Conservation (phyloP, 768 basidiomycete genomes). For the Rhodosporidiobolus sp. region DNA sequence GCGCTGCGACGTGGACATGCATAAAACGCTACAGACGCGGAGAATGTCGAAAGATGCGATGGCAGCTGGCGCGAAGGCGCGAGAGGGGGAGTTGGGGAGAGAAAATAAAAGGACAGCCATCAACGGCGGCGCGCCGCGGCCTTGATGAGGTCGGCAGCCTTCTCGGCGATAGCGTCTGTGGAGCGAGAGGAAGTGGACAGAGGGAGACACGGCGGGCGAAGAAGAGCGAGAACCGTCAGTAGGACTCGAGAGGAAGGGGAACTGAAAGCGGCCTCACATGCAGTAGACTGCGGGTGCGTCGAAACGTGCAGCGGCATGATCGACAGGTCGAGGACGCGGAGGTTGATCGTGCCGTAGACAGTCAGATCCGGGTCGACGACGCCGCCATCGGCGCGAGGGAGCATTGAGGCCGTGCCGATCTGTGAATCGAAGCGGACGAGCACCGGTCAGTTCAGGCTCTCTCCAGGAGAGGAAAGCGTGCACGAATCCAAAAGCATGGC, state of each 20-base stretch:
- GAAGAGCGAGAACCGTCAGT: not conserved
- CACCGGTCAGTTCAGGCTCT: no score
- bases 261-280: slow-evolving; percentile 4
- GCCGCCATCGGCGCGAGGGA: slow-evolving; percentile 50
- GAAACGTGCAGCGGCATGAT: slow-evolving; percentile 30
- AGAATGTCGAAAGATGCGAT: no score
- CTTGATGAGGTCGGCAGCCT: slow-evolving; percentile 52
- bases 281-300: slow-evolving; percentile 24
- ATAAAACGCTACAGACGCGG: no score
- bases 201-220: no score
- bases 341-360: slow-evolving; percentile 46
- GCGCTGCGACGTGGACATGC: no score
- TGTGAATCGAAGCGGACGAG: slow-evolving; percentile 49
- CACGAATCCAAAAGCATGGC: not conserved
- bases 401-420: slow-evolving; percentile 53
- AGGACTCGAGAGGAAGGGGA: no score
- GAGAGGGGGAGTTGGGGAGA: no score
- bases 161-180: slow-evolving; percentile 53
- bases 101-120: no score
- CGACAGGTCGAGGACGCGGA: slow-evolving; percentile 42
- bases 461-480: not conserved
- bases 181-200: not conserved
- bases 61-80: no score
- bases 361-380: slow-evolving; percentile 54
- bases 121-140: no score